Conservation (phyloP, 2,329 filamentous ascomycete species). For the Monascus ruber region DNA sequence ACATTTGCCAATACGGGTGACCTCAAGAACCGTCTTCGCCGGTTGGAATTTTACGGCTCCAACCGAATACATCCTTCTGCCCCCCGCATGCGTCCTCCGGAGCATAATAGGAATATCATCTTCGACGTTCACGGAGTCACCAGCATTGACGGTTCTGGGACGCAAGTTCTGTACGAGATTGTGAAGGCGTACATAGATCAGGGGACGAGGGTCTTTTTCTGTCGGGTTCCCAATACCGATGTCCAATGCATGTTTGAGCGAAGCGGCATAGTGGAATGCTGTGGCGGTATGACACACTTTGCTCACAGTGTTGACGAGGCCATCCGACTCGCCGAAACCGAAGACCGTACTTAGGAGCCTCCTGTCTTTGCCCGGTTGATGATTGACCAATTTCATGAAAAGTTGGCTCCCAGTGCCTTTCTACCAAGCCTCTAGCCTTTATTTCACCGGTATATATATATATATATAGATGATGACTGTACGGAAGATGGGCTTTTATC, state of each 20-base stretch:
- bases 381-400: neutral
- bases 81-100: constrained; percentile 62
- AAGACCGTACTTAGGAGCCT: constrained; percentile 40
- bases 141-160: constrained; percentile 81
- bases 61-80: constrained; percentile 73
- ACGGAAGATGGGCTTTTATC: no score
- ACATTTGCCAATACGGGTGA: constrained; percentile 96
- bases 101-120: constrained; percentile 82
- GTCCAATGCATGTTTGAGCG: constrained; percentile 64
- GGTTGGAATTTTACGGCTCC: constrained; percentile 86
- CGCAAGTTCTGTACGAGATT: constrained; percentile 84
- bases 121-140: constrained; percentile 98
- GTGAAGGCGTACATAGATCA: constrained; percentile 66
- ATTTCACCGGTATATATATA: no score
- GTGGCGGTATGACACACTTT: constrained; percentile 68
- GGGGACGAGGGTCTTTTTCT: constrained; percentile 51
- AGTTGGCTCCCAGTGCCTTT: no score
- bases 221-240: constrained; percentile 40
- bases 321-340: constrained; percentile 64
- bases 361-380: neutral
- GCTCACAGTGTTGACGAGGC: constrained; percentile 77
- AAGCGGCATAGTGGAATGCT: constrained; percentile 75
- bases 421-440: no score
- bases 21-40: constrained; percentile 67
- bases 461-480: no score